Evolutionary conservation across 2,329 filamentous ascomycete genomes (phyloP).

Genomic region (Fusarium acutatum): DNA sequence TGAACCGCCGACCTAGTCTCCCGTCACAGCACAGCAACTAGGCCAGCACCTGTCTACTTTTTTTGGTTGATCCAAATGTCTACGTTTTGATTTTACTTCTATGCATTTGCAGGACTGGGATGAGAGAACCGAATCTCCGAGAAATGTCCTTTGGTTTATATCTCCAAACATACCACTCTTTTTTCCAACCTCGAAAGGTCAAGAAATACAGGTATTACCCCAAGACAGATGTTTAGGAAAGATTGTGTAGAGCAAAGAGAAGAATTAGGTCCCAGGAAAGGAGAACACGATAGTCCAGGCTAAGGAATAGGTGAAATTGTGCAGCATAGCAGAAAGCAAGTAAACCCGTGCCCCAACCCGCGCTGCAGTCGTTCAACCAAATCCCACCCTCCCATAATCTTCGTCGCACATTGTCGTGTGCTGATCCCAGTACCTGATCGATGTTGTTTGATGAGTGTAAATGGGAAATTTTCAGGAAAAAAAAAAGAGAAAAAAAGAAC

Average conservation of each 20-base stretch:
- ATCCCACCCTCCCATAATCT: slow-evolving; percentile 34
- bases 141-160: slow-evolving; percentile 22
- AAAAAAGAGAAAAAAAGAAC: slow-evolving; percentile 18
- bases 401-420: slow-evolving; percentile 27
- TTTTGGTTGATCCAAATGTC: slow-evolving; percentile 24
- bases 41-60: slow-evolving; percentile 28
- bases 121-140: slow-evolving; percentile 14
- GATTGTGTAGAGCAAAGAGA: slow-evolving; percentile 38
- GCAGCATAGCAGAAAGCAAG: slow-evolving; percentile 44
- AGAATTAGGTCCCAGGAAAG: slow-evolving; percentile 15
- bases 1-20: slow-evolving; percentile 7
- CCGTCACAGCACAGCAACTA: slow-evolving; percentile 12
- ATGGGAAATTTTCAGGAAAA: slow-evolving; percentile 17
- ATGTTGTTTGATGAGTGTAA: slow-evolving; percentile 25
- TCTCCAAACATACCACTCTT: slow-evolving; percentile 16
- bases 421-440: slow-evolving; percentile 26
- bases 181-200: slow-evolving; percentile 5
- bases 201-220: slow-evolving; percentile 14
- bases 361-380: slow-evolving; percentile 38
- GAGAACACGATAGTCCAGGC: slow-evolving; percentile 20
- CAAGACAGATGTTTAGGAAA: slow-evolving; percentile 23
- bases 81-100: slow-evolving; percentile 35
- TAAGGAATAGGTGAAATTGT: slow-evolving; percentile 40
- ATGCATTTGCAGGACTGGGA: slow-evolving; percentile 10
- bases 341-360: slow-evolving; percentile 39